These are phyloP conservation scores for Dryas drummondii DNA, from an alignment of 306 rosid genomes.

Conservation along the genomic window DNA sequence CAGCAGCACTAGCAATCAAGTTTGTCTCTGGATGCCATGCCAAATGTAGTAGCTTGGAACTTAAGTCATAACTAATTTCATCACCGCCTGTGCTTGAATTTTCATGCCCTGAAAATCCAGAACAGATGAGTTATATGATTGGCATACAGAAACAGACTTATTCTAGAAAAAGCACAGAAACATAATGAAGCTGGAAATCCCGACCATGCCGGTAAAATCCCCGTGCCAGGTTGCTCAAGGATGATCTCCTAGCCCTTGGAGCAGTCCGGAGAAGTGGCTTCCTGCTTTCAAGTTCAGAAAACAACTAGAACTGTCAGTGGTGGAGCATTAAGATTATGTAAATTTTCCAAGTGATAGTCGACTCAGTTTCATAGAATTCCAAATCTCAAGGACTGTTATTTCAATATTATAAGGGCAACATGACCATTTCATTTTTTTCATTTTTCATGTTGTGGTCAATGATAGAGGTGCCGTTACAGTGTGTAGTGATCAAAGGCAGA, in stretches of 20 bases:
- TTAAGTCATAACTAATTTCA: constrained; percentile 31
- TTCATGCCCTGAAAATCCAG: constrained; percentile 41
- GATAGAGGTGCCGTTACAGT: too few species aligned
- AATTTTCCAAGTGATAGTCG: neutral
- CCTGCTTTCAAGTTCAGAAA: constrained; percentile 24
- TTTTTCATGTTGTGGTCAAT: too few species aligned
- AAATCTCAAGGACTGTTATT: neutral
- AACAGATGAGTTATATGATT: neutral
- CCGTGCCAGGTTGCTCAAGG: constrained; percentile 49
- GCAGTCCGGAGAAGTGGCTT: constrained; percentile 34
- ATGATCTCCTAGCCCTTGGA: constrained; percentile 50
- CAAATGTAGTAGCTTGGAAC: constrained; percentile 47
- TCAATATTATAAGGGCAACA: neutral
- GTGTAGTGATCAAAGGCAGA: too few species aligned
- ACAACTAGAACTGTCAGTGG: neutral
- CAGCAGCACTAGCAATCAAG: constrained; percentile 60
- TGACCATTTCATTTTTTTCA: neutral
- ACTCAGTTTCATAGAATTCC: neutral
- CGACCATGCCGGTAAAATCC: constrained; percentile 52
- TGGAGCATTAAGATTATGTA: neutral
- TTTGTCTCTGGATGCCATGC: constrained; percentile 68
- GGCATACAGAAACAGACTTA: neutral
- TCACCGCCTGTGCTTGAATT: constrained; percentile 30
- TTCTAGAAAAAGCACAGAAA: neutral
- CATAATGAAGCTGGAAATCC: constrained; percentile 1